A percentile compares a stretch with the other conserved stretches of the same genome.
phyloP scores from a whole-genome alignment of 2,329 filamentous ascomycete species.

The Teratosphaeria gauchensis region DNA sequence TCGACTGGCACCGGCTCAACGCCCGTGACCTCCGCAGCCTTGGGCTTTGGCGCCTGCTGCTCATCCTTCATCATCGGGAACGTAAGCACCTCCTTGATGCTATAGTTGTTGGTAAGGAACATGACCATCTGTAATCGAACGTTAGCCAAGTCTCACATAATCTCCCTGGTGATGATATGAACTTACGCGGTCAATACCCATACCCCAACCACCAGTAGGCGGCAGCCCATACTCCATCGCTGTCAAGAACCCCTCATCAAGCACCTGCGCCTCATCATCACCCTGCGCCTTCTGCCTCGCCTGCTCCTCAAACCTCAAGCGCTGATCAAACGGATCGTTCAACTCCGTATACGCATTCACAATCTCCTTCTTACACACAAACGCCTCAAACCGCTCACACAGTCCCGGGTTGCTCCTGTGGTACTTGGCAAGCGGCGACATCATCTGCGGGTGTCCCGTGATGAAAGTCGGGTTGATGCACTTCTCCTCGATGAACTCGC shows the following conservation, averaged over 20 bases:
- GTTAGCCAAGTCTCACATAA: slow-evolving; percentile 64
- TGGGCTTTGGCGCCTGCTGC: slow-evolving; percentile 32
- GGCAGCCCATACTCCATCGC: slow-evolving; percentile 84
- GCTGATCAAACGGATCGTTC: slow-evolving; percentile 93
- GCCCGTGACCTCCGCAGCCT: slow-evolving; percentile 54
- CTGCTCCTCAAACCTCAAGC: slow-evolving; percentile 87
- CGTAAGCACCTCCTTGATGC: slow-evolving; percentile 88
- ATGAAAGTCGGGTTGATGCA: slow-evolving; percentile 93
- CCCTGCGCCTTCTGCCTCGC: slow-evolving; percentile 91
- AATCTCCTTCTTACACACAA: slow-evolving; percentile 96
- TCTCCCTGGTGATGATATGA: background rate
- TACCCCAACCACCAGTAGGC: slow-evolving; percentile 86
- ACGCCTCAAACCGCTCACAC: slow-evolving; percentile 94
- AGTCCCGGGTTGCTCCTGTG: slow-evolving; percentile 73
- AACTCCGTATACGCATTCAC: slow-evolving; percentile 96
- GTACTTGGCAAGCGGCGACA: slow-evolving; percentile 95
- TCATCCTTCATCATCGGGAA: slow-evolving; percentile 98
- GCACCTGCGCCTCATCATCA: slow-evolving; percentile 90
- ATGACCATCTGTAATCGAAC: slow-evolving; percentile 61
- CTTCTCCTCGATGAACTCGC: slow-evolving; percentile 89
- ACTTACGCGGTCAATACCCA: slow-evolving; percentile 79
- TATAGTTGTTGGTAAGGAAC: slow-evolving; percentile 93
- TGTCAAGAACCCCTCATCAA: slow-evolving; percentile 92
- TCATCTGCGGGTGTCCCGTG: slow-evolving; percentile 67
- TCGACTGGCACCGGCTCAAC: slow-evolving; percentile 51